These are phyloP conservation scores for Microdochium paspali DNA, from an alignment of 2,329 filamentous ascomycete genomes.

Conservation along the genomic window DNA sequence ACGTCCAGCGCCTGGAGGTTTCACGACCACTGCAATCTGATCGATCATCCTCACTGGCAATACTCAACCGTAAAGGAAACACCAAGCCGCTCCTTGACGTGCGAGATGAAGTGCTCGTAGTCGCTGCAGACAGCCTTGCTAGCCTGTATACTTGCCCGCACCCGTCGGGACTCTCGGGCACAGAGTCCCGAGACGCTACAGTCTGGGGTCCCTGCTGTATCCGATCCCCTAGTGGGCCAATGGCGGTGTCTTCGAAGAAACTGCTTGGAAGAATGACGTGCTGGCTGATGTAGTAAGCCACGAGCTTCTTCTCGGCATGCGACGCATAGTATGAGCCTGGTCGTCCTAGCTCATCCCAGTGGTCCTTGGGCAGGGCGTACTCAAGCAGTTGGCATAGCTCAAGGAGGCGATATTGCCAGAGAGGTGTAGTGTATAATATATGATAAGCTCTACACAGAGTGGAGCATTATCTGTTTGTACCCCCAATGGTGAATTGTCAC, in stretches of 20 bases:
- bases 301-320: constrained; percentile 1
- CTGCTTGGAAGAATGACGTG: neutral
- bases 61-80: constrained; percentile 1
- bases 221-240: neutral
- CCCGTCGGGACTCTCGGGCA: neutral
- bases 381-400: neutral
- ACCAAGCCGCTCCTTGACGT: neutral
- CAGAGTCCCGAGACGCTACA: neutral
- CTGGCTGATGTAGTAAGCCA: neutral
- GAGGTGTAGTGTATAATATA: no score
- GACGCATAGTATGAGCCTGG: neutral
- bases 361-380: neutral
- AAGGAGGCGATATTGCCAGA: neutral
- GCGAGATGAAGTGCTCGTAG: neutral
- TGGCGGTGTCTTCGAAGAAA: neutral
- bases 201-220: neutral
- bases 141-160: neutral
- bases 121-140: neutral
- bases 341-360: neutral
- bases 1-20: no score
- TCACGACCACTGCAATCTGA: no score
- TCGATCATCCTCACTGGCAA: neutral
- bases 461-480: no score
- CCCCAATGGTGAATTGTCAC: no score
- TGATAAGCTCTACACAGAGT: no score